A percentile compares a stretch with the other conserved stretches of the same genome.
Conservation (phyloP, 1,284 basidiomycete species). For the Sporisorium reilianum region DNA sequence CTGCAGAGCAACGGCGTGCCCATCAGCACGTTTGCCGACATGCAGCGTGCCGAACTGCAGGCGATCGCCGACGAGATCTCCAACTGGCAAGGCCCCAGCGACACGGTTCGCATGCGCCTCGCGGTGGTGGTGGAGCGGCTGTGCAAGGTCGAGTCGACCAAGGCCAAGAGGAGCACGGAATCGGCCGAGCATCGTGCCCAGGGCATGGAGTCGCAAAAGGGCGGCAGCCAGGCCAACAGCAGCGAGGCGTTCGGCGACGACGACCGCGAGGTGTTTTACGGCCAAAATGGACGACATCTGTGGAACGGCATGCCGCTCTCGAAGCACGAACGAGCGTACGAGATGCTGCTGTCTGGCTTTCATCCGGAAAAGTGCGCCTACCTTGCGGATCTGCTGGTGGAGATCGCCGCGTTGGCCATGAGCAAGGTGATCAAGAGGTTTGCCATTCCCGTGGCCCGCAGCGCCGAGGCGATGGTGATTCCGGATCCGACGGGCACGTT, state of each 20-base stretch:
- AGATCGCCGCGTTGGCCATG: conserved; percentile 33
- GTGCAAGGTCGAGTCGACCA: conserved; percentile 23
- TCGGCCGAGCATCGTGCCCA: conserved; percentile 36
- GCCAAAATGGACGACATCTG: conserved; percentile 40
- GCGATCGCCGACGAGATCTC: conserved; percentile 28
- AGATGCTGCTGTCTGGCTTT: conserved; percentile 62
- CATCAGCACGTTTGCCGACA: conserved; percentile 19
- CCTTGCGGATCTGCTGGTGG: conserved; percentile 35
- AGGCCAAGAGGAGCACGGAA: conserved; percentile 34
- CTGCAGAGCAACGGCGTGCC: conserved; percentile 39
- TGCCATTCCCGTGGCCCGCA: conserved; percentile 35
- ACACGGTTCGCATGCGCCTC: conserved; percentile 15
- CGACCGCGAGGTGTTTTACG: conserved; percentile 30
- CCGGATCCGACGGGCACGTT: conserved; percentile 50
- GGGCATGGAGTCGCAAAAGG: conserved; percentile 15
- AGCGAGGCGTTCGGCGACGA: conserved; percentile 15
- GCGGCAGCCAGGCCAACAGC: background rate
- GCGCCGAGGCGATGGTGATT: conserved; percentile 41
- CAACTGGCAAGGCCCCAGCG: conserved; percentile 27
- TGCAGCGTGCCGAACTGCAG: conserved; percentile 29
- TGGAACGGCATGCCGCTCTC: conserved; percentile 50
- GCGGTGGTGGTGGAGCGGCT: conserved; percentile 24
- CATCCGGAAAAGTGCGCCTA: conserved; percentile 36
- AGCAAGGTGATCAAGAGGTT: conserved; percentile 29
- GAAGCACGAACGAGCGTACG: conserved; percentile 55